phyloP scores from a whole-genome alignment of 305 asterid species.

The Rubia peregrina region DNA sequence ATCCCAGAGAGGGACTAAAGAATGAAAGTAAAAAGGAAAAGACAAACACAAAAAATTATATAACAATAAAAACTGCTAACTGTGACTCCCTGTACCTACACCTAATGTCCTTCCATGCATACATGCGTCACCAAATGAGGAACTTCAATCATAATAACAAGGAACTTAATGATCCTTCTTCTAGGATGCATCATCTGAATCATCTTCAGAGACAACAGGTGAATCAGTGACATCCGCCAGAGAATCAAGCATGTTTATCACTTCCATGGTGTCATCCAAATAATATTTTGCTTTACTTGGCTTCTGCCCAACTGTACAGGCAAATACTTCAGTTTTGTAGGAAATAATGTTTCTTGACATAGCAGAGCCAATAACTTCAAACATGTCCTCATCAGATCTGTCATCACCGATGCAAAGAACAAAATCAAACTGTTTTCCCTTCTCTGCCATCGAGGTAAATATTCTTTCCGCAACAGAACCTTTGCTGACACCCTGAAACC shows the following conservation, averaged over 20 bases:
- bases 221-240: constrained; percentile 79
- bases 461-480: constrained; percentile 87
- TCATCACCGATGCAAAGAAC: constrained; percentile 91
- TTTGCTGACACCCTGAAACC: constrained; percentile 70
- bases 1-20: constrained; percentile 29
- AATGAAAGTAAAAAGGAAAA: constrained; percentile 23
- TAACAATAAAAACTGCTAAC: constrained; percentile 14
- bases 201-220: constrained; percentile 64
- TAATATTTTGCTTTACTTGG: constrained; percentile 95
- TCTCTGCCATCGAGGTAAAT: constrained; percentile 59
- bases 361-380: constrained; percentile 64
- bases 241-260: constrained; percentile 68
- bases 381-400: constrained; percentile 95
- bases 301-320: constrained; percentile 93
- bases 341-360: constrained; percentile 56
- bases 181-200: constrained; percentile 41
- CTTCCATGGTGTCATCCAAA: constrained; percentile 82
- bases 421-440: constrained; percentile 63
- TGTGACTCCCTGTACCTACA: constrained; percentile 27
- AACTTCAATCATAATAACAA: constrained; percentile 21
- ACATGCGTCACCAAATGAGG: constrained; percentile 29
- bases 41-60: constrained; percentile 3
- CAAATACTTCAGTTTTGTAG: constrained; percentile 62
- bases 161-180: constrained; percentile 27
- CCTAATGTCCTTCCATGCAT: constrained; percentile 32